Evolutionary conservation across 2,329 filamentous ascomycete genomes (phyloP).

Genomic region (Fusarium brachygibbosum): DNA sequence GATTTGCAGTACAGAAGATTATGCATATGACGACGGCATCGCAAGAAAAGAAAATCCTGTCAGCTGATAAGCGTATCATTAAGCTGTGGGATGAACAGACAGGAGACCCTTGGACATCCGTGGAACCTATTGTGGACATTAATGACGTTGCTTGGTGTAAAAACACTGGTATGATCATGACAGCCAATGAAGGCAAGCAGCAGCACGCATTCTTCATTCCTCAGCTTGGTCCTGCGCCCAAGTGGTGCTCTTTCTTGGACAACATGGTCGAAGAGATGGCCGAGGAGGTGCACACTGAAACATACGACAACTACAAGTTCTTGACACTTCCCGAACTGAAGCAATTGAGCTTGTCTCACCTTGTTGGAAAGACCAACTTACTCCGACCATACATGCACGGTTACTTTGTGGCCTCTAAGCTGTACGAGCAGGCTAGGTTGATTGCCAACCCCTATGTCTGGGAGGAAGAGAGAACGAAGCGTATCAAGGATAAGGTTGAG

Average conservation of each 20-base stretch:
- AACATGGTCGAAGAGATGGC: constrained; percentile 99
- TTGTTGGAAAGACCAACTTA: constrained; percentile 90
- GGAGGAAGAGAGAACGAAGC: constrained; percentile 92
- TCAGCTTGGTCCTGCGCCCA: constrained; percentile 90
- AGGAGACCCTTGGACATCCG: constrained; percentile 92
- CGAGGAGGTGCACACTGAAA: constrained; percentile 80
- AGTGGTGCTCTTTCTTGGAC: constrained; percentile 97
- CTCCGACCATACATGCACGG: constrained; percentile 98
- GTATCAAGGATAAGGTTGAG: constrained; percentile 93
- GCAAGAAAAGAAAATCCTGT: constrained; percentile 88
- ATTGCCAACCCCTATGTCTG: constrained; percentile 95
- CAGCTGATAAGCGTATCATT: constrained; percentile 94
- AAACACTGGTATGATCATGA: constrained; percentile 93
- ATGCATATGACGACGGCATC: constrained; percentile 78
- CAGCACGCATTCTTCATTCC: constrained; percentile 97
- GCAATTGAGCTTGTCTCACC: constrained; percentile 85
- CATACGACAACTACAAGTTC: constrained; percentile 99
- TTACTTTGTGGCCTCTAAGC: constrained; percentile 94
- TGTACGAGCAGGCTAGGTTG: constrained; percentile 94
- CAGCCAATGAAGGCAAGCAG: constrained; percentile 95
- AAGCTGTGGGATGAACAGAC: constrained; percentile 92
- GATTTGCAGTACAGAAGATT: constrained; percentile 90
- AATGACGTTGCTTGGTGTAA: constrained; percentile 95
- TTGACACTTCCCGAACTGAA: constrained; percentile 88
- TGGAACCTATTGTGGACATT: constrained; percentile 94